A percentile compares a stretch with the other conserved stretches of the same genome.
These are phyloP conservation scores for Botryobasidium botryosum DNA, from an alignment of 768 basidiomycete genomes.

Conservation along the genomic window DNA sequence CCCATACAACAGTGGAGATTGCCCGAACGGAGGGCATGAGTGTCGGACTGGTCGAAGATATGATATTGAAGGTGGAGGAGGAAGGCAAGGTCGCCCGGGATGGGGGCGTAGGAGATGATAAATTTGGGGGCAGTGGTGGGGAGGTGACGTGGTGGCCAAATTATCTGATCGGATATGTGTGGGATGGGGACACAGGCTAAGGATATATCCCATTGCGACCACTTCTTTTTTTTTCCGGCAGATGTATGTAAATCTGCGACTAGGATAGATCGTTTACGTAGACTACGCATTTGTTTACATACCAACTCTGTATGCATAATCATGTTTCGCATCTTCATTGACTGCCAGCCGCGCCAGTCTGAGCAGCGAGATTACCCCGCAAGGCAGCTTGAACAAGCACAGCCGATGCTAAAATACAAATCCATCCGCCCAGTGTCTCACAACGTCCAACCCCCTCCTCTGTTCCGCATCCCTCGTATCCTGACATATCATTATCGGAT, in stretches of 20 bases:
- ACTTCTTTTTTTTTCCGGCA: too few species aligned
- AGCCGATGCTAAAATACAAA: conserved; percentile 1
- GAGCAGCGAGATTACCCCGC: too few species aligned
- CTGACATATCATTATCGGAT: not conserved
- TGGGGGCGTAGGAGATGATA: conserved; percentile 42
- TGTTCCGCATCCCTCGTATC: not conserved
- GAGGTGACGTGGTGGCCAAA: conserved; percentile 63
- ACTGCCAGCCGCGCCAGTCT: too few species aligned
- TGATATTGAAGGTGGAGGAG: conserved; percentile 58
- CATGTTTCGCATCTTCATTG: too few species aligned
- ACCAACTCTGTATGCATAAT: too few species aligned
- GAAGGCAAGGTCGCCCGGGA: conserved; percentile 63
- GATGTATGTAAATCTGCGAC: too few species aligned
- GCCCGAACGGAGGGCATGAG: conserved; percentile 55
- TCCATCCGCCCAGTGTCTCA: not conserved
- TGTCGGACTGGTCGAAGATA: conserved; percentile 56
- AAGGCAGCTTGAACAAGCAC: too few species aligned
- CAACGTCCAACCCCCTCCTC: not conserved
- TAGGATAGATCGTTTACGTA: too few species aligned
- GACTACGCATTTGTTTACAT: too few species aligned
- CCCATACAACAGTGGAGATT: conserved; percentile 45
- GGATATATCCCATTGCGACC: too few species aligned
- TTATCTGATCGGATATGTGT: conserved; percentile 45
- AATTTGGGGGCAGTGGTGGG: too few species aligned
- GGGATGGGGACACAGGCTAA: conserved; percentile 59